A percentile compares a stretch with the other conserved stretches of the same genome.
Conservation (phyloP, 257 asterid species). For the Forsythia viridissima region DNA sequence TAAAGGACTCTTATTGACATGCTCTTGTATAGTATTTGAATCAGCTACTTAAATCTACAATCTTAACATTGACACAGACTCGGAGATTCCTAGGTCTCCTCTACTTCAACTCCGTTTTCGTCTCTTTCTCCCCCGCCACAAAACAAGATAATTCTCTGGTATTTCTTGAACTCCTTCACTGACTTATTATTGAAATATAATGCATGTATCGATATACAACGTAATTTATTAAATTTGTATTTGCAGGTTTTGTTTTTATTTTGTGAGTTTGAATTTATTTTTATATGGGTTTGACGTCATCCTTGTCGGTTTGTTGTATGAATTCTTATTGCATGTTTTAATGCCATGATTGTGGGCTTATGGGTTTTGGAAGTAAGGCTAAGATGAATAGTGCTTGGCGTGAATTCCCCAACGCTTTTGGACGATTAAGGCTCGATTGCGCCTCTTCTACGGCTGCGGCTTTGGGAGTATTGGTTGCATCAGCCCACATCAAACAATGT, state of each 20-base stretch:
- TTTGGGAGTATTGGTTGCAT: no score
- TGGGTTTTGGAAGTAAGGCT: no score
- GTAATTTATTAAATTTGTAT: no score
- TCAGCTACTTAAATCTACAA: constrained; percentile 24
- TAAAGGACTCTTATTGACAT: no score
- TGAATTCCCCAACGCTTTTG: no score
- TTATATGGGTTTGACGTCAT: background rate
- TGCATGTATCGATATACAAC: no score
- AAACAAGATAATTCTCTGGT: background rate
- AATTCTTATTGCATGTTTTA: background rate
- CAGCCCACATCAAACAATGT: no score
- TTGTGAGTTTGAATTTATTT: background rate
- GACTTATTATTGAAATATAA: background rate
- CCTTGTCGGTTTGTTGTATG: background rate
- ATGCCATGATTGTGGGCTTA: background rate
- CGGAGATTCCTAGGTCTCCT: constrained; percentile 12
- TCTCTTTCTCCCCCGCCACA: background rate
- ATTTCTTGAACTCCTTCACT: background rate
- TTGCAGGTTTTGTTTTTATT: no score
- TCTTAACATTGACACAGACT: background rate
- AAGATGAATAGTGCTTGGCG: no score
- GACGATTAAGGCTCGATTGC: no score
- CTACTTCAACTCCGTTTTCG: background rate
- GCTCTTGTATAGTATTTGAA: background rate
- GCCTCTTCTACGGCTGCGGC: no score